Evolutionary conservation across 805 yeast species (phyloP).

Genomic region (Suhomyces vadensis): DNA sequence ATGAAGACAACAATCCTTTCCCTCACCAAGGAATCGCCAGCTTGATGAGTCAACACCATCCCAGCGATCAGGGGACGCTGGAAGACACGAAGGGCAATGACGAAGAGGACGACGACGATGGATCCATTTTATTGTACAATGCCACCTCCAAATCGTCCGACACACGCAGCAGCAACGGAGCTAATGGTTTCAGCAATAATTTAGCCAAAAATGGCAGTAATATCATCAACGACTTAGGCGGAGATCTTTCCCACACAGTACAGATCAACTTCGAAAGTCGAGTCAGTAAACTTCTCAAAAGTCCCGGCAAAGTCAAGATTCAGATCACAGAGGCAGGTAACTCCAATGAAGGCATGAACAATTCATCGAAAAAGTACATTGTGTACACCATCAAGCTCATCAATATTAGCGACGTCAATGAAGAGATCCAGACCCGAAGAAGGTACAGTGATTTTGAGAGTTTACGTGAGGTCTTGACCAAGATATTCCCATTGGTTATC

Average conservation of each 20-base stretch:
- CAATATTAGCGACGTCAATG: slow-evolving; percentile 34
- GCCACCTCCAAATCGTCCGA: slow-evolving; percentile 14
- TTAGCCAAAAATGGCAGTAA: neutral
- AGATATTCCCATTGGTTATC: slow-evolving; percentile 75
- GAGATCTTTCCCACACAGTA: slow-evolving; percentile 24
- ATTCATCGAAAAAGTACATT: slow-evolving; percentile 63
- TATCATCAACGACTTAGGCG: neutral
- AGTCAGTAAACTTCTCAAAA: slow-evolving; percentile 35
- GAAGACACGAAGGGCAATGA: slow-evolving; percentile 6
- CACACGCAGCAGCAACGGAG: neutral
- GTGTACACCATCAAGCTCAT: slow-evolving; percentile 75
- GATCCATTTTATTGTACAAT: slow-evolving; percentile 31
- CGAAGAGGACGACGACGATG: slow-evolving; percentile 29
- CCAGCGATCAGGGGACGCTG: neutral
- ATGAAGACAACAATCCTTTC: slow-evolving; percentile 44
- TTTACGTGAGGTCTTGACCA: slow-evolving; percentile 66
- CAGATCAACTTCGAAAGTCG: slow-evolving; percentile 38
- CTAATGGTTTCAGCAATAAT: neutral
- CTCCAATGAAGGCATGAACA: slow-evolving; percentile 71
- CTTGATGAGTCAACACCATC: slow-evolving; percentile 16
- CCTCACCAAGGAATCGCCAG: slow-evolving; percentile 31
- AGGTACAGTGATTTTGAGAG: slow-evolving; percentile 88
- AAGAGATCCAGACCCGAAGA: slow-evolving; percentile 64
- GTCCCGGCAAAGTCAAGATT: slow-evolving; percentile 27
- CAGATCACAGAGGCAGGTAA: slow-evolving; percentile 81